Evolutionary conservation across 164 flowering plant species (phyloP).

Genomic region (Piper betle): DNA sequence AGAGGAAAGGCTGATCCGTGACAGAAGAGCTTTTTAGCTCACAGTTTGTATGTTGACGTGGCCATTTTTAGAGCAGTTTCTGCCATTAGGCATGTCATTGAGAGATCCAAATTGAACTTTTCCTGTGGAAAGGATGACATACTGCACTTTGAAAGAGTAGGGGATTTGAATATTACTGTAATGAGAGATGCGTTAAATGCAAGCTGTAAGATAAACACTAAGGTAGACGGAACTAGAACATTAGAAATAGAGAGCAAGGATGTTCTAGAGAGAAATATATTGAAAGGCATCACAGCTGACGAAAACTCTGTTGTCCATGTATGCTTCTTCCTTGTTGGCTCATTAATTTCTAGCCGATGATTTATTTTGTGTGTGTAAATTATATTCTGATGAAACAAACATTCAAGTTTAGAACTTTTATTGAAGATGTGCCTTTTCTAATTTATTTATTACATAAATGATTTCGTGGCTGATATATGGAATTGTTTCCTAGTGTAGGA

Average conservation of each 20-base stretch:
- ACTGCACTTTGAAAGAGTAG: slow-evolving; percentile 44
- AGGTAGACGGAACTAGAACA: slow-evolving; percentile 72
- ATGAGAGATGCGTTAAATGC: slow-evolving; percentile 65
- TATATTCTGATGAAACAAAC: not conserved
- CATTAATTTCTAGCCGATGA: not conserved
- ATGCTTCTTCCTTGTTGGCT: slow-evolving; percentile 14
- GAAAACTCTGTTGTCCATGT: slow-evolving; percentile 99
- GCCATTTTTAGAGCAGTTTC: slow-evolving; percentile 76
- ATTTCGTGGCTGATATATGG: not conserved
- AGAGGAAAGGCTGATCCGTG: slow-evolving; percentile 88
- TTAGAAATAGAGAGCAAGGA: slow-evolving; percentile 38
- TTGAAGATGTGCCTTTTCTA: not conserved
- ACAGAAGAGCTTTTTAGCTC: slow-evolving; percentile 86
- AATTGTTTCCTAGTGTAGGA: slow-evolving; percentile 39
- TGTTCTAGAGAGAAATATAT: slow-evolving; percentile 53
- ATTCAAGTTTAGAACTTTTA: not conserved
- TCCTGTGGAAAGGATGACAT: slow-evolving; percentile 13
- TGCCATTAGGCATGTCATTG: slow-evolving; percentile 48
- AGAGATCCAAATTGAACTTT: slow-evolving; percentile 12
- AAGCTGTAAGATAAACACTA: slow-evolving; percentile 76
- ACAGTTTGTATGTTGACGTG: slow-evolving; percentile 90
- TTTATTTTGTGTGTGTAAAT: not conserved
- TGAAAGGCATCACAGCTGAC: slow-evolving; percentile 97
- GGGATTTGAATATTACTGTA: slow-evolving; percentile 61
- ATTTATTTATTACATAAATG: no score